Base-by-base conservation (phyloP, 1,139 yeast genomes). In the Magnusiomyces fungicola region DNA sequence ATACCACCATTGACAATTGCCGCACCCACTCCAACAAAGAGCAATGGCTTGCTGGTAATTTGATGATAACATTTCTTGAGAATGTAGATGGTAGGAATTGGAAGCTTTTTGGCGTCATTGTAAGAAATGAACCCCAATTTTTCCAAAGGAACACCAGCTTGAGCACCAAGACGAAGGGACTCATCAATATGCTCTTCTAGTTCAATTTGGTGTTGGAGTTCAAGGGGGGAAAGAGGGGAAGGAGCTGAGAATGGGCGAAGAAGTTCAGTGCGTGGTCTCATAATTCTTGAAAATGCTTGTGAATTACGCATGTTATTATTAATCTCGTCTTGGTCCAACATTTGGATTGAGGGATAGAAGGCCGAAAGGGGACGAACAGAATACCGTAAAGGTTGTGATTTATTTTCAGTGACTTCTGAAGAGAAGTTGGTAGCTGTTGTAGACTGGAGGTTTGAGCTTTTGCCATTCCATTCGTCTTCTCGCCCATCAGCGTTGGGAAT, bases 1-100 rank as follows among this genome's bases (percentile, higher is more conserved):
- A 78, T 66, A 0, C 74, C 74, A 10, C 95, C 92, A 53, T 81
- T 80, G 0, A 76, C 49, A 0, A 81, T 56, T 0, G 90, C 71
- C 3, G 74, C 57, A 0, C 74, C 0, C 0, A 85, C 49, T 0
- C 96, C 97, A 1, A 75, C 1, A 1, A 62, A 25, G 1, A 84
- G 60, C 1, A 71, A 45, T 2, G 50, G 23, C 50, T 74, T 80
- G 43, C 55, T 46, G 0, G 61, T 62, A n/a, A 62, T 47, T 5
- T 58, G 43, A 18, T 49, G 43, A 27, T 47, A 52, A 19, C 52
- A 47, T 37, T 43, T 42, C 18, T 22, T 16, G 19, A 44, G 22
- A 7, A 52, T 41, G 29, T 44, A 38, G 3, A 47, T 10, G 9
- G 51, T 45, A 1, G 54, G 50, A n/a, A 50, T 40, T 34, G 44